phyloP scores from a whole-genome alignment of 176 grass and related monocot species.

The Cymbopogon citratus region DNA sequence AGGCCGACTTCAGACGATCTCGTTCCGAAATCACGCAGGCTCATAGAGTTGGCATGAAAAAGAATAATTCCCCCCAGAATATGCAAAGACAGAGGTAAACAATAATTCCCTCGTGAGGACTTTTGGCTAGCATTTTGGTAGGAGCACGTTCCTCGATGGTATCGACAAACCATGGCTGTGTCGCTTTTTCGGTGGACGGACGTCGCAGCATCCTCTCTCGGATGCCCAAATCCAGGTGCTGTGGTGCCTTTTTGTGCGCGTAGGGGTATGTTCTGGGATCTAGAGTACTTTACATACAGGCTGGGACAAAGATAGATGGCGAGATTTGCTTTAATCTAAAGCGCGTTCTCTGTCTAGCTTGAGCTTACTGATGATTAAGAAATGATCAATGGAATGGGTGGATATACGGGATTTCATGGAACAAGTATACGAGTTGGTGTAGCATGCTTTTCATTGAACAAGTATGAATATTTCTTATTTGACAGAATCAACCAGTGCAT shows the following conservation, averaged over 20 bases:
- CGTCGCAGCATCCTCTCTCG: slow-evolving; percentile 21
- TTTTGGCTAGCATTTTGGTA: slow-evolving; percentile 7
- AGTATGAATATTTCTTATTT: neutral
- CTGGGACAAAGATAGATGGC: slow-evolving; percentile 11
- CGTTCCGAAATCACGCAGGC: neutral
- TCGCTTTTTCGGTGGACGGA: slow-evolving; percentile 28
- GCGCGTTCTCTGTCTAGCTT: neutral
- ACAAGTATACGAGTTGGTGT: slow-evolving; percentile 16
- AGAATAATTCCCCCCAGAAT: neutral
- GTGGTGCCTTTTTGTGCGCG: slow-evolving; percentile 28
- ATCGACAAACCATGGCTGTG: slow-evolving; percentile 11
- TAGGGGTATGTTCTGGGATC: neutral
- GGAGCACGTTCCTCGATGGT: neutral
- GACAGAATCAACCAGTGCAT: slow-evolving; percentile 16
- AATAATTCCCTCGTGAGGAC: neutral
- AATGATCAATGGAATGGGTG: neutral
- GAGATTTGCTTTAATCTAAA: neutral
- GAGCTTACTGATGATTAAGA: neutral
- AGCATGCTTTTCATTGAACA: slow-evolving; percentile 29
- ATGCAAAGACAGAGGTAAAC: slow-evolving; percentile 9
- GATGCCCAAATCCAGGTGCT: slow-evolving; percentile 3
- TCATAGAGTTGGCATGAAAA: neutral
- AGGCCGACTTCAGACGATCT: too few species aligned
- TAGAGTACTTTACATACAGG: slow-evolving; percentile 24
- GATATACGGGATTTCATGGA: slow-evolving; percentile 1